phyloP scores from a whole-genome alignment of 331 rosid species.

The Rosa hybrid region DNA sequence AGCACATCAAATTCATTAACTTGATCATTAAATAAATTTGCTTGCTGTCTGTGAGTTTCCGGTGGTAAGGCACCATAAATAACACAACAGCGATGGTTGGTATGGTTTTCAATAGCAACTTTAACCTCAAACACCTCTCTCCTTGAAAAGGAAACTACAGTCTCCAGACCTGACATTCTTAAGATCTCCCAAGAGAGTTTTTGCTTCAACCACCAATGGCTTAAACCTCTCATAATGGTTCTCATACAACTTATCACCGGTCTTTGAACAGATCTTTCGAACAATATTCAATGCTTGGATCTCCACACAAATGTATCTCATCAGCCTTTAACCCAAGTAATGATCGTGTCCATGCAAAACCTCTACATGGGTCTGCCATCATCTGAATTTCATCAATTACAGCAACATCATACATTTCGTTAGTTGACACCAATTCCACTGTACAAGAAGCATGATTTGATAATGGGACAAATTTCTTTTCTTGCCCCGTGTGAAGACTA shows the following conservation, averaged over 20 bases:
- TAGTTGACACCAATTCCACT: constrained; percentile 82
- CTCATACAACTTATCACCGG: constrained; percentile 64
- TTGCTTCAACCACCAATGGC: constrained; percentile 87
- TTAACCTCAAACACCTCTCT: constrained; percentile 92
- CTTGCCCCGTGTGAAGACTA: constrained; percentile 76
- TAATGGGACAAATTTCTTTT: constrained; percentile 72
- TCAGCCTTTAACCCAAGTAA: constrained; percentile 89
- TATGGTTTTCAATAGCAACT: constrained; percentile 73
- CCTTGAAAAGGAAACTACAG: constrained; percentile 90
- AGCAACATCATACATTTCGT: constrained; percentile 79
- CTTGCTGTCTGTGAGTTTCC: constrained; percentile 39
- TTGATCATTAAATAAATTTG: constrained; percentile 72
- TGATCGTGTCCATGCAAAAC: constrained; percentile 90
- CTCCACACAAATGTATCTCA: constrained; percentile 77
- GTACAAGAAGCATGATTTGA: constrained; percentile 80
- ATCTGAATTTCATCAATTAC: constrained; percentile 87
- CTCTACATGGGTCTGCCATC: constrained; percentile 67
- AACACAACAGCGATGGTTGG: constrained; percentile 76
- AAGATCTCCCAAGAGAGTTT: constrained; percentile 75
- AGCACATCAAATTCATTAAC: constrained; percentile 75
- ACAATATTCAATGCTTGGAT: constrained; percentile 77
- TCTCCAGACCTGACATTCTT: constrained; percentile 77
- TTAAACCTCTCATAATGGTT: constrained; percentile 81
- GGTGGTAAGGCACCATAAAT: constrained; percentile 92
- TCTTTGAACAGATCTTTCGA: constrained; percentile 61